phyloP scores from a whole-genome alignment of 2,329 filamentous ascomycete species.

The Fusarium albosuccineum region DNA sequence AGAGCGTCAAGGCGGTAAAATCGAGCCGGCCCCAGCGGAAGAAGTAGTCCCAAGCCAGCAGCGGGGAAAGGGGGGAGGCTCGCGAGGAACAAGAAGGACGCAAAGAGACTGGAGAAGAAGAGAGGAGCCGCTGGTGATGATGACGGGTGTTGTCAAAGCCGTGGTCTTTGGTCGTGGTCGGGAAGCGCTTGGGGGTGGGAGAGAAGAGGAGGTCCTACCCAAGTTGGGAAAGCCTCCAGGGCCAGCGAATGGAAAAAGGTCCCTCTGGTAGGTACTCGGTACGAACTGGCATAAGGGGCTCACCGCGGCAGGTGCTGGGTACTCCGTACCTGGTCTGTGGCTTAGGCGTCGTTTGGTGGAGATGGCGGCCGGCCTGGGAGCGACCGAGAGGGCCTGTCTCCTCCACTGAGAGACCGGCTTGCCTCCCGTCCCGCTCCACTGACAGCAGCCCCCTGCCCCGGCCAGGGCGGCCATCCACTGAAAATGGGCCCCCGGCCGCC shows the following conservation, averaged over 20 bases:
- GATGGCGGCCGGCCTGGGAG: conserved; percentile 27
- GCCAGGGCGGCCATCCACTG: conserved; percentile 29
- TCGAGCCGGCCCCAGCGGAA: conserved; percentile 27
- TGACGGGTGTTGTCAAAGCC: conserved; percentile 38
- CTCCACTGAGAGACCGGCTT: conserved; percentile 36
- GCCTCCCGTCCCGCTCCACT: conserved; percentile 40
- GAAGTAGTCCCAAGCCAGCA: conserved; percentile 29
- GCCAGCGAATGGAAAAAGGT: conserved; percentile 19
- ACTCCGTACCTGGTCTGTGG: conserved; percentile 28
- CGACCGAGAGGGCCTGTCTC: conserved; percentile 30
- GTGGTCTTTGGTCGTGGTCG: conserved; percentile 14
- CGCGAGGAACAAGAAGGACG: conserved; percentile 19
- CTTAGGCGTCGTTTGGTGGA: conserved; percentile 34
- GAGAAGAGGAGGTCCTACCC: conserved; percentile 41
- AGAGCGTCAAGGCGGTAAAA: conserved; percentile 25
- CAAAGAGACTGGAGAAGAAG: conserved; percentile 21
- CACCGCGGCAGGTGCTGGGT: conserved; percentile 6
- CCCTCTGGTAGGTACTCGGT: conserved; percentile 25
- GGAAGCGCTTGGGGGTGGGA: conserved; percentile 40
- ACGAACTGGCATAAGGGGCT: neutral
- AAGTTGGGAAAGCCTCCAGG: conserved; percentile 35
- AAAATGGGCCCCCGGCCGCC: conserved; percentile 22
- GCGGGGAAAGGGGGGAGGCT: conserved; percentile 9
- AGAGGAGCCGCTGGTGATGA: conserved; percentile 34
- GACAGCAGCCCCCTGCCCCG: conserved; percentile 35